These are phyloP conservation scores for Vigna angularis DNA, from an alignment of 306 rosid genomes.

Conservation along the genomic window DNA sequence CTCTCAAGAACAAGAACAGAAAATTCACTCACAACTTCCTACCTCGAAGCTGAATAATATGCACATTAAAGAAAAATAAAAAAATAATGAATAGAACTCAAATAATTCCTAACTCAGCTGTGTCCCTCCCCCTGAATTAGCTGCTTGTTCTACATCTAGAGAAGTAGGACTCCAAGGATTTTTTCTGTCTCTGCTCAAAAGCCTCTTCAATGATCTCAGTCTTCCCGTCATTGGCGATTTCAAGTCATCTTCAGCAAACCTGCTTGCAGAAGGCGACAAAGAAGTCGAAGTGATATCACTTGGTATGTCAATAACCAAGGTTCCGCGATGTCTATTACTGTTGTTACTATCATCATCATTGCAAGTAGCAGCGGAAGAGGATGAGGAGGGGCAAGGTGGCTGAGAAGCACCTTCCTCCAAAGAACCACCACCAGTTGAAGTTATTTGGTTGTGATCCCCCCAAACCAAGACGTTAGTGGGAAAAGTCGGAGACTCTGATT, in stretches of 20 bases:
- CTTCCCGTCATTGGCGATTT: slow-evolving; percentile 70
- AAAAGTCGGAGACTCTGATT: slow-evolving; percentile 55
- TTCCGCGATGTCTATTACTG: slow-evolving; percentile 44
- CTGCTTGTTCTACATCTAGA: slow-evolving; percentile 54
- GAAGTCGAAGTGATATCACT: slow-evolving; percentile 51
- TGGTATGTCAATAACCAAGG: slow-evolving; percentile 78
- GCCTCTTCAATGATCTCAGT: slow-evolving; percentile 75
- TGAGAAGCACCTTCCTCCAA: slow-evolving; percentile 60
- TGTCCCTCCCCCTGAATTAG: slow-evolving; percentile 42
- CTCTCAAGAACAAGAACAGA: slow-evolving; percentile 30
- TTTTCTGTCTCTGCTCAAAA: slow-evolving; percentile 71
- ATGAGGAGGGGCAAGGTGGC: slow-evolving; percentile 35
- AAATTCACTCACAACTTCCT: slow-evolving; percentile 13
- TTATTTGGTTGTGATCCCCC: slow-evolving; percentile 75
- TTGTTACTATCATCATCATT: background rate
- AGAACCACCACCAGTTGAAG: slow-evolving; percentile 55
- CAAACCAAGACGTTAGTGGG: slow-evolving; percentile 87
- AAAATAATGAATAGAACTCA: slow-evolving; percentile 1
- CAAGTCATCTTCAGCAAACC: slow-evolving; percentile 63
- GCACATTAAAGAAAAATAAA: slow-evolving; percentile 11
- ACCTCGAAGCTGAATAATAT: slow-evolving; percentile 13
- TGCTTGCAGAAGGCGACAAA: slow-evolving; percentile 53
- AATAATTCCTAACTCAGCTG: slow-evolving; percentile 34
- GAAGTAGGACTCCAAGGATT: slow-evolving; percentile 69
- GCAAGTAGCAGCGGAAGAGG: slow-evolving; percentile 33